These are phyloP conservation scores for Clavulina sp. DNA, from an alignment of 768 basidiomycete genomes.

Conservation along the genomic window DNA sequence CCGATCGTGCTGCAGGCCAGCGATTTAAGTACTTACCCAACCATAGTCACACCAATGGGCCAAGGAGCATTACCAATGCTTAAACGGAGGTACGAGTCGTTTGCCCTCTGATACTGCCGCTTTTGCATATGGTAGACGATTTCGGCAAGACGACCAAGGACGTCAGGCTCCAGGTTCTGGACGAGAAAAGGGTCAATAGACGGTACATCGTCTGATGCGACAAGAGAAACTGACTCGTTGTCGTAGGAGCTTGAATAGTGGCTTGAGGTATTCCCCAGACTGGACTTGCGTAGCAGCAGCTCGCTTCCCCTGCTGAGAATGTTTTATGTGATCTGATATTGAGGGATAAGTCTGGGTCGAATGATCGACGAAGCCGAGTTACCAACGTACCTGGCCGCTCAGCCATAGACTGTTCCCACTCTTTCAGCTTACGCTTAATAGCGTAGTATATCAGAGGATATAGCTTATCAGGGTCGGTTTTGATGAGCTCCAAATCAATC, in stretches of 20 bases:
- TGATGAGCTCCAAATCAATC: conserved; percentile 66
- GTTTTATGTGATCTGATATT: conserved; percentile 68
- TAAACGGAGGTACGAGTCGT: conserved; percentile 90
- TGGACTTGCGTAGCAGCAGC: conserved; percentile 93
- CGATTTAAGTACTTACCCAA: conserved; percentile 43
- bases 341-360: not conserved
- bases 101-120: conserved; percentile 86
- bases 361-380: not conserved
- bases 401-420: conserved; percentile 94
- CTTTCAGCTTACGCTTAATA: conserved; percentile 77
- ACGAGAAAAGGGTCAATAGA: not conserved
- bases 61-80: conserved; percentile 98
- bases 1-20: not conserved
- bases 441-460: conserved; percentile 97
- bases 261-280: conserved; percentile 92
- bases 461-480: conserved; percentile 83
- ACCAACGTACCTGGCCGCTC: conserved; percentile 60
- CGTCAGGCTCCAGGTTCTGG: conserved; percentile 59
- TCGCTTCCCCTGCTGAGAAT: conserved; percentile 76
- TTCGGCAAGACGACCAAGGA: conserved; percentile 74
- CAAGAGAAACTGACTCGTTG: conserved; percentile 73
- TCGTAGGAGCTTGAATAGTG: conserved; percentile 79
- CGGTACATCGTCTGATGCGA: not conserved
- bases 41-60: conserved; percentile 99
- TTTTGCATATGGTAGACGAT: conserved; percentile 95